These are phyloP conservation scores for Didymella keratinophila DNA, from an alignment of 2,329 filamentous ascomycete species.

Conservation along the genomic window DNA sequence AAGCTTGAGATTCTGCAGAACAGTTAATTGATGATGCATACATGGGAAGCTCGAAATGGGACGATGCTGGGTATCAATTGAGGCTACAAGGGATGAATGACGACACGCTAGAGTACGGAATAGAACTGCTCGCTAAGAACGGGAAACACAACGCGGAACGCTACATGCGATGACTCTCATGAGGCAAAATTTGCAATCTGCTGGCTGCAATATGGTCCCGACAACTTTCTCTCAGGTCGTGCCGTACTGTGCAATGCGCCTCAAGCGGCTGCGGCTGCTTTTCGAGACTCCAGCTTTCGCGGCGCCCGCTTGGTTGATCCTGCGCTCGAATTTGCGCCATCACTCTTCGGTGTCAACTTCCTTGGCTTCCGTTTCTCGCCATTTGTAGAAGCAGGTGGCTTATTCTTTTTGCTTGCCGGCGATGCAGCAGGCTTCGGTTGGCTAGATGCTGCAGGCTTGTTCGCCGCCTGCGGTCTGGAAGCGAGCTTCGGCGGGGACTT, in stretches of 20 bases:
- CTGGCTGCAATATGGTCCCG: no score
- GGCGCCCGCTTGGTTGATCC: slow-evolving; percentile 31
- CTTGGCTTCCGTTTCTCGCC: slow-evolving; percentile 35
- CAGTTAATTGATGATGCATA: no score
- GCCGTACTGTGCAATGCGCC: no score
- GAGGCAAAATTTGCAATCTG: no score
- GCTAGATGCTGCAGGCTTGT: slow-evolving; percentile 16
- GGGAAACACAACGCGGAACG: not conserved
- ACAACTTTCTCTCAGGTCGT: no score
- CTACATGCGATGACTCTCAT: not conserved
- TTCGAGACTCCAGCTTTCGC: slow-evolving; percentile 37
- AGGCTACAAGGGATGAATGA: not conserved
- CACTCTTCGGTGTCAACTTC: slow-evolving; percentile 32
- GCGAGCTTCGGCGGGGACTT: slow-evolving; percentile 19
- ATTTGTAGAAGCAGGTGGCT: slow-evolving; percentile 17
- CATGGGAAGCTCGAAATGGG: not conserved
- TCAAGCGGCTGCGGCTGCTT: slow-evolving; percentile 25
- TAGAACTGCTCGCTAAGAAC: not conserved
- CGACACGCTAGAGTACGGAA: not conserved
- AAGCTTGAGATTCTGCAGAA: not conserved
- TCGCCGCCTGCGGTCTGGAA: slow-evolving; percentile 21
- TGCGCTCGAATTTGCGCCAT: slow-evolving; percentile 14
- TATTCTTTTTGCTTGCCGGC: slow-evolving; percentile 28
- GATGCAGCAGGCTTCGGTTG: slow-evolving; percentile 20
- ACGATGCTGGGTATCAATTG: not conserved